Conservation (phyloP, 208 protist species). For the Trypanosoma vivax region DNA sequence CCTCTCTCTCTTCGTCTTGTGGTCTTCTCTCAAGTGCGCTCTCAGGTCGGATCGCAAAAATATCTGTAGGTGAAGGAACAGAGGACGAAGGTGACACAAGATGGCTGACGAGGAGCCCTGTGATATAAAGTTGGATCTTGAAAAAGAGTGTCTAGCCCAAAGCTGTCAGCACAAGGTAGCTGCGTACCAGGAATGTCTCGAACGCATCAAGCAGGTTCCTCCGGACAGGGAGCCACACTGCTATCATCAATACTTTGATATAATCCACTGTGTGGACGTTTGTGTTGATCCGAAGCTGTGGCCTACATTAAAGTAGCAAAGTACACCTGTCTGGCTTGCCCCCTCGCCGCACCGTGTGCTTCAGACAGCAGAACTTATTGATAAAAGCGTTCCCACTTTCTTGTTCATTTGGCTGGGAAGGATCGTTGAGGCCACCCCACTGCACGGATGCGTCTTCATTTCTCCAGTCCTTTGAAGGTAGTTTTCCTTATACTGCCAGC, state of each 20-base stretch:
- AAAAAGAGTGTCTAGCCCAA: slow-evolving; percentile 64
- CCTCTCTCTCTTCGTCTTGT: too few relatives aligned
- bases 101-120: slow-evolving; percentile 49
- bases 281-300: slow-evolving; percentile 75
- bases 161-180: slow-evolving; percentile 53
- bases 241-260: slow-evolving; percentile 75
- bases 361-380: not conserved
- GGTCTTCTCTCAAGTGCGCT: too few relatives aligned
- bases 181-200: slow-evolving; percentile 63
- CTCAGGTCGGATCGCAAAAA: too few relatives aligned
- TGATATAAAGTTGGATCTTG: slow-evolving; percentile 71
- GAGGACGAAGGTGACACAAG: not conserved
- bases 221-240: slow-evolving; percentile 67
- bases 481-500: too few relatives aligned
- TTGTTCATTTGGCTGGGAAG: too few relatives aligned
- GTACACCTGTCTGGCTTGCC: too few relatives aligned
- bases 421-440: too few relatives aligned
- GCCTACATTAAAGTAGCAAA: slow-evolving; percentile 61
- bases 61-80: not conserved
- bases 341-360: not conserved
- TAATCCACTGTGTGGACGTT: slow-evolving; percentile 77
- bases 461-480: too few relatives aligned
- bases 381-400: too few relatives aligned
- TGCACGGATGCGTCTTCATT: too few relatives aligned
- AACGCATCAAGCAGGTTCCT: slow-evolving; percentile 62